Percentiles rank a stretch among this genome's conserved stretches.
Conservation (phyloP, 768 basidiomycete genomes). For the Jaapia argillacea region DNA sequence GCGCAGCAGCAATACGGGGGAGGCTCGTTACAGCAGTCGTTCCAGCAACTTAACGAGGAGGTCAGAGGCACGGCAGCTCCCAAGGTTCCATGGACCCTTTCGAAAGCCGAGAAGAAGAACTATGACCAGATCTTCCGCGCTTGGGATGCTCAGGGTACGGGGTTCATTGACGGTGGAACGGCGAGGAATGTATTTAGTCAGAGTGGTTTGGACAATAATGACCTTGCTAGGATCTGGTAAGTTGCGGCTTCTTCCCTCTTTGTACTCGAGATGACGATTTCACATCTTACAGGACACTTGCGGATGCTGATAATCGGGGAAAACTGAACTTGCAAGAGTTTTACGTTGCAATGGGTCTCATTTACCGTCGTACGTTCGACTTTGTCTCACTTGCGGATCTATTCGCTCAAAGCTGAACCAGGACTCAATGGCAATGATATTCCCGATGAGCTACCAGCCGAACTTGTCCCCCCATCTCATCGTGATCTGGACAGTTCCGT, state of each 20-base stretch:
- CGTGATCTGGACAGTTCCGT: constrained; percentile 85
- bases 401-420: too few relatives aligned
- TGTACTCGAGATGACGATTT: constrained; percentile 4
- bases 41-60: constrained; percentile 79
- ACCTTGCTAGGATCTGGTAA: constrained; percentile 89
- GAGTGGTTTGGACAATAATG: constrained; percentile 81
- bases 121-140: constrained; percentile 95
- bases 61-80: constrained; percentile 55
- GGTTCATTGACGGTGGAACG: constrained; percentile 78
- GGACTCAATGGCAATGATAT: constrained; percentile 89
- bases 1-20: constrained; percentile 39
- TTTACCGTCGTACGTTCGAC: constrained; percentile 76
- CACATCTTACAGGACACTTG: constrained; percentile 57
- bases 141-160: constrained; percentile 79
- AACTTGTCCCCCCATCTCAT: constrained; percentile 87
- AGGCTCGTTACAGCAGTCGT: constrained; percentile 67
- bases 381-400: background rate
- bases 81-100: constrained; percentile 78
- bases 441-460: constrained; percentile 77
- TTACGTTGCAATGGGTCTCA: constrained; percentile 96
- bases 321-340: constrained; percentile 95
- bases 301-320: constrained; percentile 89
- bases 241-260: constrained; percentile 16
- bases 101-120: constrained; percentile 87
- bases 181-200: constrained; percentile 92